These are phyloP conservation scores for Stemphylium beticola DNA, from an alignment of 2,329 filamentous ascomycete species.

Conservation along the genomic window DNA sequence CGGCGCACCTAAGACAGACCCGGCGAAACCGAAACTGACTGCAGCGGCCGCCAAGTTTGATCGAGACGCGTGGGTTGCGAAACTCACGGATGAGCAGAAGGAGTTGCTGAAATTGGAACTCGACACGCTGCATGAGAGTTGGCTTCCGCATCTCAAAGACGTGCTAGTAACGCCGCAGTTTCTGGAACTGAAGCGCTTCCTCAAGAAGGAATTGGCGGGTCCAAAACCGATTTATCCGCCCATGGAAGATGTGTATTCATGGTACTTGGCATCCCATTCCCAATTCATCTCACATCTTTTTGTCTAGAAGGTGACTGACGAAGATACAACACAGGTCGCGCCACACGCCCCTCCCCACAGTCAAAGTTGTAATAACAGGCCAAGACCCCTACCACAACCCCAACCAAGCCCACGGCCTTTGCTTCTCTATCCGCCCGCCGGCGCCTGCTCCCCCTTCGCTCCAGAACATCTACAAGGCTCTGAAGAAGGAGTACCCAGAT, in stretches of 20 bases:
- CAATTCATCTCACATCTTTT: no score
- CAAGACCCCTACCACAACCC: conserved; percentile 97
- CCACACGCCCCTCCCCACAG: conserved; percentile 83
- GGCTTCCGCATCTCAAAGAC: conserved; percentile 87
- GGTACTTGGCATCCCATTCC: no score
- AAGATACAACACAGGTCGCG: conserved; percentile 82
- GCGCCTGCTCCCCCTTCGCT: conserved; percentile 88
- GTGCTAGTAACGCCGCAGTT: conserved; percentile 82
- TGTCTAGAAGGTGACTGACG: conserved; percentile 9
- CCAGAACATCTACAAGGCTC: conserved; percentile 88
- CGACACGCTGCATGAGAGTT: conserved; percentile 87
- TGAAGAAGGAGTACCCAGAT: conserved; percentile 85
- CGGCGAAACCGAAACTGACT: conserved; percentile 19
- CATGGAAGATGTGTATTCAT: conserved; percentile 88
- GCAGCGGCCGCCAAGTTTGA: conserved; percentile 65
- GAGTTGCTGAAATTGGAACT: conserved; percentile 87
- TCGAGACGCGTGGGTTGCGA: conserved; percentile 87
- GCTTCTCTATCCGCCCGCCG: conserved; percentile 91
- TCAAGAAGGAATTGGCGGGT: conserved; percentile 75
- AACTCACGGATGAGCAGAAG: conserved; percentile 80
- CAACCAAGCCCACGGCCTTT: conserved; percentile 95
- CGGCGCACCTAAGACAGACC: conserved; percentile 61
- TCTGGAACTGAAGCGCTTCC: conserved; percentile 83
- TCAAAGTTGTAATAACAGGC: conserved; percentile 92
- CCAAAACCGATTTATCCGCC: conserved; percentile 88